Conservation (phyloP, 192 early-diverging fungal genomes). For the Dissophora ornata region DNA sequence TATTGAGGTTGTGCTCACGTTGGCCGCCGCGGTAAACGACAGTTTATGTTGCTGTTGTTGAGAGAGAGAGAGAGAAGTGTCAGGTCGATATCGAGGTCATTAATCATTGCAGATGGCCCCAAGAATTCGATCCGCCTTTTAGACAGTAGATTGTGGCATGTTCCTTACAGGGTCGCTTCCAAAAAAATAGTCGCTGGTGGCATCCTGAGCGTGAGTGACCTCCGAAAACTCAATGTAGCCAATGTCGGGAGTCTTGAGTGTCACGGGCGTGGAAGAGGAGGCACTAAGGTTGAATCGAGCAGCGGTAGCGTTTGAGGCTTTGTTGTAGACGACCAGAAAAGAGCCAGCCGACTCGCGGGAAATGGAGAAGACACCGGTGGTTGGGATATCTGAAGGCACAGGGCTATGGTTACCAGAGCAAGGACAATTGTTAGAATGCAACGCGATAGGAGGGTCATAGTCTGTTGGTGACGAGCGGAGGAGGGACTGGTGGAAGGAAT, state of each 20-base stretch:
- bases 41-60: background rate
- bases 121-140: too few relatives aligned
- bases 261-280: background rate
- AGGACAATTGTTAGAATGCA: background rate
- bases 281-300: constrained; percentile 29
- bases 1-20: background rate
- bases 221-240: constrained; percentile 17
- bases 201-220: constrained; percentile 18
- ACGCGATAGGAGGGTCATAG: too few relatives aligned
- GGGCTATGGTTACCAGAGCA: background rate
- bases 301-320: background rate
- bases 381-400: constrained; percentile 33
- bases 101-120: too few relatives aligned
- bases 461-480: too few relatives aligned
- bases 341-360: constrained; percentile 12
- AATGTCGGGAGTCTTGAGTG: background rate
- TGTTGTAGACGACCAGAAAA: constrained; percentile 32
- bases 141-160: too few relatives aligned
- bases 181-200: constrained; percentile 24
- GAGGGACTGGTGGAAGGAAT: too few relatives aligned
- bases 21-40: constrained; percentile 1
- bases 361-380: constrained; percentile 4
- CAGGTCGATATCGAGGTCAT: too few relatives aligned
- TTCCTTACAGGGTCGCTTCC: constrained; percentile 13
- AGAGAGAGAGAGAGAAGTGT: background rate